These are phyloP conservation scores for Cystofilobasidium bisporidii DNA, from an alignment of 768 basidiomycete species.

Conservation along the genomic window DNA sequence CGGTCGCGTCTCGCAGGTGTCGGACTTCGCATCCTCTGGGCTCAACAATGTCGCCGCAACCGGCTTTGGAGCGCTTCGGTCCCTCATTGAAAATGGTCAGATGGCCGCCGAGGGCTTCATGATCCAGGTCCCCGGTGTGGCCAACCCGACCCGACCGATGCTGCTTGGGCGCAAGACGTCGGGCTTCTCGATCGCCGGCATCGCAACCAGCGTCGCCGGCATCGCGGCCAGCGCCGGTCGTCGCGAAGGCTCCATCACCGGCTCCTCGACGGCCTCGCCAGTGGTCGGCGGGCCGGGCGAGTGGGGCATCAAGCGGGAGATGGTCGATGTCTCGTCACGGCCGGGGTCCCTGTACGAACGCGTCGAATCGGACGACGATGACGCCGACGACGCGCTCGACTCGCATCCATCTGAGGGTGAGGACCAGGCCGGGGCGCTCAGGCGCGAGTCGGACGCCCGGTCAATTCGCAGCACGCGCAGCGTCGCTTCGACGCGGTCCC, in stretches of 20 bases:
- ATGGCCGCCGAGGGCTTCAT: constrained; percentile 44
- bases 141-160: constrained; percentile 16
- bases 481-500: constrained; percentile 52
- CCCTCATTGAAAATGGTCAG: constrained; percentile 50
- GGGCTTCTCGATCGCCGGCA: constrained; percentile 70
- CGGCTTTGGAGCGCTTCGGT: constrained; percentile 75
- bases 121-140: constrained; percentile 32
- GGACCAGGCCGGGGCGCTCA: constrained; percentile 40
- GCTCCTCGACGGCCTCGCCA: constrained; percentile 28
- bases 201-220: constrained; percentile 59
- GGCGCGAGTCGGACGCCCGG: constrained; percentile 45
- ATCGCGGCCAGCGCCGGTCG: constrained; percentile 41
- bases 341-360: constrained; percentile 47
- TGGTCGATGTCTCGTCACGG: constrained; percentile 49
- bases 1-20: constrained; percentile 70
- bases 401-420: constrained; percentile 43
- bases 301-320: constrained; percentile 47
- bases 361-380: constrained; percentile 31
- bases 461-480: constrained; percentile 60
- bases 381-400: constrained; percentile 31
- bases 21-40: constrained; percentile 59
- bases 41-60: constrained; percentile 75
- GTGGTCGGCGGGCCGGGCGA: constrained; percentile 34
- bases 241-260: constrained; percentile 33
- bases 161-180: constrained; percentile 51